Base-by-base conservation (phyloP, 495 filamentous ascomycete species). In the Saxophila tyrrhenica region DNA sequence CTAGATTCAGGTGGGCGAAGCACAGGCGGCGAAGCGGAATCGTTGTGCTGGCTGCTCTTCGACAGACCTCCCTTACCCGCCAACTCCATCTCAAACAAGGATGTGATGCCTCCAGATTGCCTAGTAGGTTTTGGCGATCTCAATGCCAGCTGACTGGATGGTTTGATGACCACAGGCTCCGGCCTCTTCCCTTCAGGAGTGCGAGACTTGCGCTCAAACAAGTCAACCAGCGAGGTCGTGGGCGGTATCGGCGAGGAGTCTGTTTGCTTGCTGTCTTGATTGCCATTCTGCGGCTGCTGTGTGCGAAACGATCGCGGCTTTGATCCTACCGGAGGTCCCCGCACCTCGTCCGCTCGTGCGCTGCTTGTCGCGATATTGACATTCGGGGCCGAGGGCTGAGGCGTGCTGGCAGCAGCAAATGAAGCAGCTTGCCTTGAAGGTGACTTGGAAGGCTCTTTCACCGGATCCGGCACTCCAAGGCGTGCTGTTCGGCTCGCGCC, bases 201-300 rank as follows among this genome's bases (percentile, higher is more conserved):
- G 10, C 39, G 20, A 3, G 25, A 25, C 38, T 54, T 55, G 13
- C 48, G 38, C 66, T 86, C 83, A 58, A 84, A 86, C 57, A 85
- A 68, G 16, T 74, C 71, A 47, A 85, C 77, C 19, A 85, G 67
- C 9, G 78, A 72, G 17, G 70, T 78, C 0, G 81, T 82, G 1
- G 78, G 70, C 50, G 69, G 63, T 20, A 81, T 79, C 2, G 79
- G 70, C 0, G 67, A 71, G n/a, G 72, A 66, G 61, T 84, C 80
- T n/a, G 70, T 65, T n/a, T 57, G 25, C 25, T 52, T 46, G n/a
- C n/a, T n/a, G n/a, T 47, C 29, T 51, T 45, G 19, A 38, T 48
- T 46, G 24, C 13, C 24, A 13, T 19, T 48, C 9, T 13, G 7
- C n/a, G 24, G 51, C 39, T 48, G 15, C 15, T 42, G 51, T 21